Conservation (phyloP, 1,284 basidiomycete species). For the Puccinia triticina region DNA sequence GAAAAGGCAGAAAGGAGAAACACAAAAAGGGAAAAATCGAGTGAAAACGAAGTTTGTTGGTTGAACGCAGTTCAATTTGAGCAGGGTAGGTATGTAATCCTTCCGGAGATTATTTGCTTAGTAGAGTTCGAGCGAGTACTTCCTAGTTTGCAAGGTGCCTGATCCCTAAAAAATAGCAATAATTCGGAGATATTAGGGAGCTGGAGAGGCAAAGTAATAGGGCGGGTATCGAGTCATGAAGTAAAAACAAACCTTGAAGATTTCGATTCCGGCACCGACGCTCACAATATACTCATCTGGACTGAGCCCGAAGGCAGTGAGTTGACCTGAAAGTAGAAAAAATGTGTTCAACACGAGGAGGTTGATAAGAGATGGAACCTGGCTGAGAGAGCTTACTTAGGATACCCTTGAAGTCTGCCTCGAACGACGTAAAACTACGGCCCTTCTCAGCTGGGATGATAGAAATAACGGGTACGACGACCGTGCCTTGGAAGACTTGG, state of each 20-base stretch:
- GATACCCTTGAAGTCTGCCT: not conserved
- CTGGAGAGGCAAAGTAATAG: not conserved
- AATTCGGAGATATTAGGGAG: not conserved
- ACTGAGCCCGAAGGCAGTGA: not conserved
- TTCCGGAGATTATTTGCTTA: not conserved
- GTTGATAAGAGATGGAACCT: not conserved
- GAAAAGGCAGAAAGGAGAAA: too few species aligned
- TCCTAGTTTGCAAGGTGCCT: not conserved
- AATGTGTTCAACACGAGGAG: not conserved
- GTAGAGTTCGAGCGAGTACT: not conserved
- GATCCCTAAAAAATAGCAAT: not conserved
- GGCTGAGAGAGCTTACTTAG: not conserved
- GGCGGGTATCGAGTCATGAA: not conserved
- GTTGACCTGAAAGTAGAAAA: not conserved
- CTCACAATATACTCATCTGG: conserved; percentile 25
- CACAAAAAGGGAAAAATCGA: too few species aligned
- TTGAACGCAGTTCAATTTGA: not conserved
- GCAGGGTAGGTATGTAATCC: too few species aligned
- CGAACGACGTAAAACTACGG: not conserved
- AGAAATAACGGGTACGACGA: conserved; percentile 11
- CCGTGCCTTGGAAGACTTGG: conserved; percentile 7
- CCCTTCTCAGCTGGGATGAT: not conserved
- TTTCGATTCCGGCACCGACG: conserved; percentile 26
- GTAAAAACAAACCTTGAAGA: conserved; percentile 29
- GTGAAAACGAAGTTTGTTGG: not conserved